Conservation (phyloP, 148 eudicot species). For the Hydrangea macrophylla region DNA sequence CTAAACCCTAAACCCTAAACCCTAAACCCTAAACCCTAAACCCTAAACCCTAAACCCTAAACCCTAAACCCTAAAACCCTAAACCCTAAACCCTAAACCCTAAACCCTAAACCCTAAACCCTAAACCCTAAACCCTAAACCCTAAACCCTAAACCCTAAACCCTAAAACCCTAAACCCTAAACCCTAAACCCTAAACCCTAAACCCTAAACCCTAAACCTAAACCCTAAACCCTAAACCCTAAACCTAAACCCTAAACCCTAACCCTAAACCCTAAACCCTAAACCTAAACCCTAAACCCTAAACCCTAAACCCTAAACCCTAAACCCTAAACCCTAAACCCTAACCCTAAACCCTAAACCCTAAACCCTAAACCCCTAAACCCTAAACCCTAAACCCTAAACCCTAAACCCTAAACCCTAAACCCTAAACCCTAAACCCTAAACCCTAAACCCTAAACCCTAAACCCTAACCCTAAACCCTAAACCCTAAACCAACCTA, state of each 20-base stretch:
- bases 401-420: conserved; percentile 28
- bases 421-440: conserved; percentile 4
- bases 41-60: too few species aligned
- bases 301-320: conserved; percentile 14
- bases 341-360: conserved; percentile 22
- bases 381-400: conserved; percentile 19
- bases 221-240: conserved; percentile 24
- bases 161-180: too few species aligned
- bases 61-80: too few species aligned
- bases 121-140: too few species aligned
- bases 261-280: conserved; percentile 20
- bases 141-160: too few species aligned
- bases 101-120: too few species aligned
- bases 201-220: conserved; percentile 18
- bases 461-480: conserved; percentile 13
- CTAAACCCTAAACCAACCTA: too few species aligned
- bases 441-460: conserved; percentile 16
- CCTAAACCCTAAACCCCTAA: too few species aligned
- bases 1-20: too few species aligned
- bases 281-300: conserved; percentile 12
- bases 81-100: too few species aligned
- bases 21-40: too few species aligned
- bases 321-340: conserved; percentile 18
- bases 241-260: conserved; percentile 17
- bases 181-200: too few species aligned